Evolutionary conservation across 257 asterid species (phyloP), one percentile per base, ranked within the genome.

Genomic region (Forsythia viridissima): DNA sequence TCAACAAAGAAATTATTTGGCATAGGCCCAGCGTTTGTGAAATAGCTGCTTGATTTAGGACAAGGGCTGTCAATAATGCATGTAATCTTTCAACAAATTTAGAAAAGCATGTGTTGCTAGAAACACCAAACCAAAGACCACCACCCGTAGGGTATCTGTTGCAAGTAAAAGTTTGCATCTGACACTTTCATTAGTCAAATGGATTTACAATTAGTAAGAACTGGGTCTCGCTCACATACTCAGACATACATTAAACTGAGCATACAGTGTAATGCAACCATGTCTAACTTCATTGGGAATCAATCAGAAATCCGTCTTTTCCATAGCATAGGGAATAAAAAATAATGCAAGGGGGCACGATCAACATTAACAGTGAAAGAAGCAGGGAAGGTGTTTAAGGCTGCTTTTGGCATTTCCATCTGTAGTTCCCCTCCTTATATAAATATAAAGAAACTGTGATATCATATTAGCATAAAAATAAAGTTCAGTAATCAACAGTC

Each of bases 401-500:
- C 59, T 51, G 20, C 21, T 15, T 51, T 12, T 51, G 12, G 59
- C 59, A 51, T 51, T 51, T 51, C 59, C 66, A 57, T 12, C 11
- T 18, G 9, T 55, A n/a, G 9, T 55, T n/a, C 34, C 55, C 3
- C 16, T n/a, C 66, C 68, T 55, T 12, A 51, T 18, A 15, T 6
- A 59, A 59, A 16, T 59, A n/a, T 16, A 59, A 59, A 30, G 36
- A 59, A 59, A 2, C 36, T 59, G 2, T 51, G 68, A 59, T 57
- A 6, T 59, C 30, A 59, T 20, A 59, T 59, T 59, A 8, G 5
- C 12, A 59, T 59, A 21, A 51, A 55, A 8, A 71, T 71, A 41
- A 36, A 71, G 36, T 40, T 70, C 75, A 24, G 39, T 70, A 69
- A 52, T 34, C 37, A 70, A 76, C 16, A 73, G 36, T 7, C 68